Evolutionary conservation across 495 filamentous ascomycete species (phyloP), one percentile per base, ranked within the genome.

Genomic region (Trichoderma erinaceum): DNA sequence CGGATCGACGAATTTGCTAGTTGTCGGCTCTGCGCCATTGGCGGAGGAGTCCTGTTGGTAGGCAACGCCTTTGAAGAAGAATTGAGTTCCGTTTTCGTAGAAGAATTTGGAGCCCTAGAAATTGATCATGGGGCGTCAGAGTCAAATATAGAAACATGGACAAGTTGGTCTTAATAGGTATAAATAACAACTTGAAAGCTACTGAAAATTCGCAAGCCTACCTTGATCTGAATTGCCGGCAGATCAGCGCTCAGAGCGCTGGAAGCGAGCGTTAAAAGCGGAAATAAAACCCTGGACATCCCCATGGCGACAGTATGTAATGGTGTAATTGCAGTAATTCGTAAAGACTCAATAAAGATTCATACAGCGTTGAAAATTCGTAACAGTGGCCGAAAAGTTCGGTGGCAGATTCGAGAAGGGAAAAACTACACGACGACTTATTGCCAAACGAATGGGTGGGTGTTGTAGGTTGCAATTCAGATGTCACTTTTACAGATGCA

Each of bases 51-150:
- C 85, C 69, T 85, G 83, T 71, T 88, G 95, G 77, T 99, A 99
- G 50, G 95, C 95, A 67, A 99, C 84, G 70, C 95, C 95, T 68
- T 88, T 89, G 69, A 98, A 91, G 75, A 79, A 88, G 73, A 99
- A 99, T 81, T 99, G 88, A n/a, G 84, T 86, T 63, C 86, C 86
- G 73, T 83, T 87, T 68, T 80, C 77, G 73, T 84, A 85, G 76
- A 84, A 87, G 76, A 97, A 97, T 70, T 84, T 84, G 71, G 74
- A 71, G 41, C 81, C 81, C 81, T 83, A 66, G 2, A 50, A 10
- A 16, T 13, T 23, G 13, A 1, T 13, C 25, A 61, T 61, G 56
- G 15, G 13, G 56, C 10, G 25, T 61, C 13, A 61, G 56, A 15
- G 15, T 21, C 16, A 29, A 32, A 21, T 25, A 16, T 8, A 11